Base-by-base conservation (phyloP, 1,284 basidiomycete species). In the Malassezia furfur region DNA sequence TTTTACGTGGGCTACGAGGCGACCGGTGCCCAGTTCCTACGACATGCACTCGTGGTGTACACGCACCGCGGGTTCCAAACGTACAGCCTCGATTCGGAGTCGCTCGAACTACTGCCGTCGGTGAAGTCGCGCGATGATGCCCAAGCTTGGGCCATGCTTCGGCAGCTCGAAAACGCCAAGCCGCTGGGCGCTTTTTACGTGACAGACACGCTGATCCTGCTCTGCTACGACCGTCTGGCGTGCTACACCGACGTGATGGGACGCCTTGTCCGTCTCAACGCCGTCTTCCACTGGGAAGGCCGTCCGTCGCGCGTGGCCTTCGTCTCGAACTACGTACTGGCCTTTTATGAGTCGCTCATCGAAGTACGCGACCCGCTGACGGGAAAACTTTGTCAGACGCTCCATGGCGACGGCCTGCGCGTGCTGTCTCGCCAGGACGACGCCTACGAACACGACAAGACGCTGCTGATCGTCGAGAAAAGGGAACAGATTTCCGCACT, bases 231-330 rank as follows among this genome's bases (percentile, higher is more conserved):
- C 72, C 86, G 81, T 72, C 93, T 96, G 64, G 91, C 91, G 9
- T 80, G 93, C 55, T 91, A 87, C 67, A 67, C 71, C 5, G 67
- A 70, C 52, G 61, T 57, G 1, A 49, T 60, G 10, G 70, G 67
- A 14, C 63, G 68, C 43, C 61, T 67, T 32, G 69, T 68, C 64
- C 84, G 87, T 41, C 79, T 25, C 79, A 83, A 54, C 2, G 80
- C 81, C 31, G 83, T 85, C 5, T 88, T 96, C 66, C 91, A 96
- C 74, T 96, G 91, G 90, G 91, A 96, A 77, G 90, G 90, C 11
- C 85, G 83, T 2, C 64, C 66, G 28, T 56, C 60, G 44, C 57
- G 62, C 52, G 87, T 90, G 28, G 88, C 88, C 0, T 85, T 87
- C 77, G 88, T 91, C 66, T 83, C 85, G 47, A 88, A 89, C 0